Base-by-base conservation (phyloP, 805 yeast species). In the Candida saitoana region DNA sequence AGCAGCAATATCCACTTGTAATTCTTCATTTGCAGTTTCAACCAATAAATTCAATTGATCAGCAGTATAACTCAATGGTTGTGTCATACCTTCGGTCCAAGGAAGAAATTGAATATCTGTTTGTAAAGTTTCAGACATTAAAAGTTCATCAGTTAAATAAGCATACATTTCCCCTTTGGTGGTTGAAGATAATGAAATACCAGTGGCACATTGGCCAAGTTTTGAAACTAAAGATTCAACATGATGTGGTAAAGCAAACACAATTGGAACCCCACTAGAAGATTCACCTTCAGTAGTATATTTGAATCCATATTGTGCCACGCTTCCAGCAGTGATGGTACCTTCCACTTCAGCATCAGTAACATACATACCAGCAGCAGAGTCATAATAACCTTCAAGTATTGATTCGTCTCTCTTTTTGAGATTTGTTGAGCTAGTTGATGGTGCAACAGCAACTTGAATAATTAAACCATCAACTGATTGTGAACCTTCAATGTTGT, bases 281-380 rank as follows among this genome's bases (percentile, higher is more conserved):
- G 85, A 79, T 3, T 51, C 40, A 34, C 87, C 87, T 22, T 50
- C 51, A 16, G 78, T 73, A n/a, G 57, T 49, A 59, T 79, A 82
- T 4, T 52, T 52, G 51, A 79, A 71, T 30, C 64, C 51, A 55
- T 79, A 82, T 14, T 62, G 55, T 8, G 80, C 83, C 18, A 64
- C 47, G 3, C 61, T 45, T 14, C 79, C 79, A 18, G 67, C 63
- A 12, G 71, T 49, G 4, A 67, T 69, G 18, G 71, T 57, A 41
- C 84, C 87, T 16, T 54, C 50, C 16, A 82, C 52, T 3, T 54
- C 43, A 15, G 80, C 81, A 25, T 68, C 70, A 2, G 73, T 71
- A 3, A 76, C 78, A 54, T 82, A 85, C 49, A 71, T 65, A 32
- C 95, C 95, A 32, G 93, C 90, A 16, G 84, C 79, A 34, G 64